Conservation (phyloP, 2,329 filamentous ascomycete species). For the Hymenoscyphus albidus region DNA sequence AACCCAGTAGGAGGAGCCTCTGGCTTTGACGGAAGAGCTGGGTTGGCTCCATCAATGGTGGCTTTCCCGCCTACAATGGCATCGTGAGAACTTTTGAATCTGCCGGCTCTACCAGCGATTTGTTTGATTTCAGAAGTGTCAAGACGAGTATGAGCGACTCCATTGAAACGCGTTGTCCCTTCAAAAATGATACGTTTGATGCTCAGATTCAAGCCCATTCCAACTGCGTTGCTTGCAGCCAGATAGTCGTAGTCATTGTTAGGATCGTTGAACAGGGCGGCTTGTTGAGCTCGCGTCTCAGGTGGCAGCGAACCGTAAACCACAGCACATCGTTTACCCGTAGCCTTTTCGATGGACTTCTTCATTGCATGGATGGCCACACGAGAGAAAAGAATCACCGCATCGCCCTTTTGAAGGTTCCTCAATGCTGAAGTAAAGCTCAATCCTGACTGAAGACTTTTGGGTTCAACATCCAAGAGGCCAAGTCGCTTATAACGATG, state of each 20-base stretch:
- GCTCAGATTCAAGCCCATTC: conserved; percentile 93
- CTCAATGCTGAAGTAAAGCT: conserved; percentile 48
- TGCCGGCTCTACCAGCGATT: conserved; percentile 87
- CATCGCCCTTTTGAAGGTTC: conserved; percentile 81
- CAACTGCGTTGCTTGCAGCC: conserved; percentile 91
- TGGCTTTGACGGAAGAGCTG: conserved; percentile 3
- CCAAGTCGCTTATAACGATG: conserved; percentile 83
- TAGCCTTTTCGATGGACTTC: conserved; percentile 68
- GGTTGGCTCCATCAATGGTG: conserved; percentile 7
- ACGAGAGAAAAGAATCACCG: conserved; percentile 82
- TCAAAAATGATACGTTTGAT: conserved; percentile 92
- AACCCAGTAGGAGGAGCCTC: conserved; percentile 50
- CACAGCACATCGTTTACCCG: conserved; percentile 78
- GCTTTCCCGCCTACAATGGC: conserved; percentile 35
- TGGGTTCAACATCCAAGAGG: conserved; percentile 62
- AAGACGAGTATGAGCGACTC: conserved; percentile 53
- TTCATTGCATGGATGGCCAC: conserved; percentile 79
- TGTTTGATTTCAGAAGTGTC: conserved; percentile 82
- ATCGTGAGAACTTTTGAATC: conserved; percentile 70
- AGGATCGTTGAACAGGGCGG: conserved; percentile 89
- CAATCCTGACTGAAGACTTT: conserved; percentile 48
- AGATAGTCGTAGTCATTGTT: conserved; percentile 93
- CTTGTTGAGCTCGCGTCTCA: conserved; percentile 88
- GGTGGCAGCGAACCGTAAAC: conserved; percentile 91
- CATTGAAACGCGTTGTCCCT: conserved; percentile 68